phyloP scores from a whole-genome alignment of 2,329 filamentous ascomycete genomes.

The Aspergillus caelatus region DNA sequence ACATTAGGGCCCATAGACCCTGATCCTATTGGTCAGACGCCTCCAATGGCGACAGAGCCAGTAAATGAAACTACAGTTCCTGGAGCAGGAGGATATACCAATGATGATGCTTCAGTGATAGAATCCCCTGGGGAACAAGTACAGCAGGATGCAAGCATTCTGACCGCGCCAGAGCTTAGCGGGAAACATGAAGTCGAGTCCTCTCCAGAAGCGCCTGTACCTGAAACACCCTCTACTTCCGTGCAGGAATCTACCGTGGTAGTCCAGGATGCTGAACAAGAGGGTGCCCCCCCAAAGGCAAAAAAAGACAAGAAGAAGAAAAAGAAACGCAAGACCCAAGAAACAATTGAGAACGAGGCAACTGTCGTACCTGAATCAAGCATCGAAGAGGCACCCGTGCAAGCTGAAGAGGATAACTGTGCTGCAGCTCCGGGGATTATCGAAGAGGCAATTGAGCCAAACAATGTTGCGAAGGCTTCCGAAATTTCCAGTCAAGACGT shows the following conservation, averaged over 20 bases:
- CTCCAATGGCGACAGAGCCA: neutral
- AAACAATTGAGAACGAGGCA: slow-evolving; percentile 24
- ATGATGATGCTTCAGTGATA: neutral
- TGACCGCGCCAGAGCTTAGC: neutral
- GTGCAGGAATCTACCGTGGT: slow-evolving; percentile 7
- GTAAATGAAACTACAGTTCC: neutral
- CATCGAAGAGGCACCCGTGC: neutral
- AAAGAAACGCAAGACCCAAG: slow-evolving; percentile 30
- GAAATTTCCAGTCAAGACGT: slow-evolving; percentile 12
- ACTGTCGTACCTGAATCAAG: neutral
- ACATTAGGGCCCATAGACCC: neutral
- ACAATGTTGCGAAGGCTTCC: neutral
- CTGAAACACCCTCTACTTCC: slow-evolving; percentile 1
- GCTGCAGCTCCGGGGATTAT: neutral
- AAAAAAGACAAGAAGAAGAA: slow-evolving; percentile 44
- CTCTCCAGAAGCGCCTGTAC: neutral
- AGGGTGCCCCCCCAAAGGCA: slow-evolving; percentile 18
- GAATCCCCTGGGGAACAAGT: neutral
- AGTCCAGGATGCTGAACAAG: slow-evolving; percentile 12
- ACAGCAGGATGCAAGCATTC: neutral
- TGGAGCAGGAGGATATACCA: neutral
- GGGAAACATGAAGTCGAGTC: neutral
- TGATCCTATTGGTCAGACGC: neutral
- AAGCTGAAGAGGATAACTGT: neutral
- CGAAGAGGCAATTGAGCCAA: neutral